These are phyloP conservation scores for Saccharomyces hybrid DNA, from an alignment of 1,139 yeast species.

Conservation along the genomic window DNA sequence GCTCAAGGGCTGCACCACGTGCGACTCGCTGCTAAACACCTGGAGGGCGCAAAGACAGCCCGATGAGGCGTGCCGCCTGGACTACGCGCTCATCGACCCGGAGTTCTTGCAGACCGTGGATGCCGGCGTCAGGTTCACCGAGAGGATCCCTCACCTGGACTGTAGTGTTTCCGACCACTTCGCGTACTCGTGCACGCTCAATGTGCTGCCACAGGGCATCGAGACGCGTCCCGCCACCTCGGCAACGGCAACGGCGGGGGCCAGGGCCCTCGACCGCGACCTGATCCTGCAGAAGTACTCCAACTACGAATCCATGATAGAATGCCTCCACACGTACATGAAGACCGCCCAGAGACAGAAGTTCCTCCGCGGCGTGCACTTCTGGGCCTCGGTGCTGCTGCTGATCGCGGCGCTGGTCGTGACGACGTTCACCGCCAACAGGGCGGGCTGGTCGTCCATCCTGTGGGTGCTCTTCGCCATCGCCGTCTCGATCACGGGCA, in stretches of 20 bases:
- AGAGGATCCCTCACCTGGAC: slow-evolving; percentile 50
- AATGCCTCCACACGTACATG: slow-evolving; percentile 49
- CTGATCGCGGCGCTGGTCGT: slow-evolving; percentile 49
- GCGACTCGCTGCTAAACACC: slow-evolving; percentile 79
- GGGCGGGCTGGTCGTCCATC: slow-evolving; percentile 53
- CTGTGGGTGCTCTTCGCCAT: slow-evolving; percentile 47
- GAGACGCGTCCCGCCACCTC: neutral
- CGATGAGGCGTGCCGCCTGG: slow-evolving; percentile 81
- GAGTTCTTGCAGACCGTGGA: slow-evolving; percentile 43
- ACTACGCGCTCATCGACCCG: slow-evolving; percentile 75
- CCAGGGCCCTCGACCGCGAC: slow-evolving; percentile 4
- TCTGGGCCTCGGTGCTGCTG: slow-evolving; percentile 45
- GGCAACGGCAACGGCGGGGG: slow-evolving; percentile 1
- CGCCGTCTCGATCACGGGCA: slow-evolving; percentile 55
- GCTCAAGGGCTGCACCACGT: slow-evolving; percentile 69
- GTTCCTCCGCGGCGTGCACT: slow-evolving; percentile 58
- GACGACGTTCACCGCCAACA: slow-evolving; percentile 51
- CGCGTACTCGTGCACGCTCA: slow-evolving; percentile 62
- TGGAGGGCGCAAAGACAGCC: slow-evolving; percentile 63
- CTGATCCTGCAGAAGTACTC: slow-evolving; percentile 28
- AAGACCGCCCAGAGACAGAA: slow-evolving; percentile 53
- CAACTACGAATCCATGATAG: slow-evolving; percentile 50
- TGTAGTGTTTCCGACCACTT: slow-evolving; percentile 83
- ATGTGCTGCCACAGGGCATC: slow-evolving; percentile 18
- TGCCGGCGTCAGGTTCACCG: slow-evolving; percentile 69